phyloP scores from a whole-genome alignment of 2,329 filamentous ascomycete genomes.

The Ramichloridium luteum region DNA sequence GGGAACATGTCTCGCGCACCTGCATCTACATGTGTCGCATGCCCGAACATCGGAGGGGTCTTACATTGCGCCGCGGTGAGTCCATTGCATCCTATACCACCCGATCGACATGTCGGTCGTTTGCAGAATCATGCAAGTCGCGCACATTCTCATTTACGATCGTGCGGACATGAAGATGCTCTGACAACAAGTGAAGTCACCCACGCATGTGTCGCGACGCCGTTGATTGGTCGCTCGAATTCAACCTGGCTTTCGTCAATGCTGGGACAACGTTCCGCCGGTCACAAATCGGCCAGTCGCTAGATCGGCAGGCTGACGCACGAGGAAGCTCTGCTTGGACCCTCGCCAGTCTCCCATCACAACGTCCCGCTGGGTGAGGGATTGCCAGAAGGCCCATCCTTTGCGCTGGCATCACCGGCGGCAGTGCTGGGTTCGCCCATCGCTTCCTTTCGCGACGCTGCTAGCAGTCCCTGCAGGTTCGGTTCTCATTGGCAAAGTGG shows the following conservation, averaged over 20 bases:
- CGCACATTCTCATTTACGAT: neutral
- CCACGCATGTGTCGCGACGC: neutral
- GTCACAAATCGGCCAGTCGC: neutral
- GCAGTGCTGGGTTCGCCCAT: too few relatives aligned
- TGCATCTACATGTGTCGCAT: neutral
- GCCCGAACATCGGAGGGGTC: neutral
- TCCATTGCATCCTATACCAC: conserved; percentile 19
- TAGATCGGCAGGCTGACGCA: conserved; percentile 1
- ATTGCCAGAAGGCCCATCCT: too few relatives aligned
- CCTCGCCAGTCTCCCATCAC: too few relatives aligned
- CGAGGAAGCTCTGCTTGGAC: too few relatives aligned
- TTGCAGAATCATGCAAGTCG: neutral
- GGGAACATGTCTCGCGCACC: too few relatives aligned
- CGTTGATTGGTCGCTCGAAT: neutral
- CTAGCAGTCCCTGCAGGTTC: too few relatives aligned
- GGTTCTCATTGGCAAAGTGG: too few relatives aligned
- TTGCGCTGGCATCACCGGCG: too few relatives aligned
- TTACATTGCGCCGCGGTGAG: neutral
- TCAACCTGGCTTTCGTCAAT: too few relatives aligned
- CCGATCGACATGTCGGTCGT: neutral
- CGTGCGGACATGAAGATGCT: too few relatives aligned
- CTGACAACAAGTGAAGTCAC: neutral
- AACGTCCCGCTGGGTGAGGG: too few relatives aligned
- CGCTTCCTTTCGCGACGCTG: too few relatives aligned
- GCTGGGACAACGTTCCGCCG: neutral